Evolutionary conservation across 2,329 filamentous ascomycete genomes (phyloP).

Genomic region (Xylaria sp.): DNA sequence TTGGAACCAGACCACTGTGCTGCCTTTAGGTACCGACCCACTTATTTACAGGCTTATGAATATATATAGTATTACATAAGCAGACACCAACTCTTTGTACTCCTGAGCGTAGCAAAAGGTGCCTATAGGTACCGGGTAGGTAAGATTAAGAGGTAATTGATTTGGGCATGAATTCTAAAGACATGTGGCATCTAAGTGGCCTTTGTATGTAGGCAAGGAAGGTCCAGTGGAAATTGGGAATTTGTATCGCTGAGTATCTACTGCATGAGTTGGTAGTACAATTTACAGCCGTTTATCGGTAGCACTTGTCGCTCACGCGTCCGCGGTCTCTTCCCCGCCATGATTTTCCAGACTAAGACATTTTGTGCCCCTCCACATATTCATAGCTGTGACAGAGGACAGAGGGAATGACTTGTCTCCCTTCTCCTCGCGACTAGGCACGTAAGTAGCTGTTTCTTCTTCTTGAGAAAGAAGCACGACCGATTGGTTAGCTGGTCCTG

Average conservation of each 20-base stretch:
- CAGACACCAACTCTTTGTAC: too few species aligned
- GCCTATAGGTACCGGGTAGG: too few species aligned
- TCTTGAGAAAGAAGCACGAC: not conserved
- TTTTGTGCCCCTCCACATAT: slow-evolving; percentile 18
- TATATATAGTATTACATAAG: too few species aligned
- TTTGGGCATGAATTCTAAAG: too few species aligned
- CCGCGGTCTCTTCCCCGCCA: slow-evolving; percentile 14
- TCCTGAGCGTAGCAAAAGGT: too few species aligned
- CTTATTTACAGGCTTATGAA: too few species aligned
- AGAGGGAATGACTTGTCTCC: not conserved
- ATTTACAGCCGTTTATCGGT: not conserved
- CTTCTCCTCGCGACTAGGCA: slow-evolving; percentile 7
- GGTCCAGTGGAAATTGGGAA: too few species aligned
- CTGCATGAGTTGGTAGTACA: not conserved
- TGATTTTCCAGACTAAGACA: slow-evolving; percentile 20
- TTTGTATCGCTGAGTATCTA: not conserved
- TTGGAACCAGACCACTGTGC: too few species aligned
- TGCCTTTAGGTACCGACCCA: too few species aligned
- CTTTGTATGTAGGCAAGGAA: not conserved
- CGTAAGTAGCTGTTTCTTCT: not conserved
- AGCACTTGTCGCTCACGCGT: slow-evolving; percentile 17
- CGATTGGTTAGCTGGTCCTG: not conserved
- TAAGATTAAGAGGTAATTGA: too few species aligned
- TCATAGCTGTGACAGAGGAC: not conserved
- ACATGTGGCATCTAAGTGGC: not conserved